Base-by-base conservation (phyloP, 2,329 filamentous ascomycete species). In the Zymoseptoria ardabiliae region DNA sequence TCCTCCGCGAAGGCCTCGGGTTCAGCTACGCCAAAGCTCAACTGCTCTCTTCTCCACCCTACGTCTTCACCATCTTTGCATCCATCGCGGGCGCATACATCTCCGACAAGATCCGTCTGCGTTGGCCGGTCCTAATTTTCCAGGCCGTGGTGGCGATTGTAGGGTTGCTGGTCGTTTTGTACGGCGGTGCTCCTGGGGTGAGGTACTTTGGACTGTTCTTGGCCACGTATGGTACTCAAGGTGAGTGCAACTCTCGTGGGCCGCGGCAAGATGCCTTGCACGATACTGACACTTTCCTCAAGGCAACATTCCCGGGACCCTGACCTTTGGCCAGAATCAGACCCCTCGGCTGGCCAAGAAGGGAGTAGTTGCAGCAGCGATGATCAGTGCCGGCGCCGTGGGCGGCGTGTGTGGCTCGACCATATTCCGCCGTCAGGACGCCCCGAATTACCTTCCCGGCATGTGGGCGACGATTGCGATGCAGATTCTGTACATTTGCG, bases 141-240 rank as follows among this genome's bases (percentile, higher is more conserved):
- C 90, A 91, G 76, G 82, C 84, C 74, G 23, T 87, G 1, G 75
- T 90, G 25, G 59, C 61, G 10, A 58, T 91, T 53, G 80, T 90
- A 58, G 89, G 89, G 2, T 76, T 92, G 4, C 82, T 86, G 22
- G 84, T 92, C 70, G 86, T 91, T 77, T 88, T 88, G 48, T 92
- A 86, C 77, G 79, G 82, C 50, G 69, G 74, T 22, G 80, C 74
- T 63, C 67, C 83, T 2, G 78, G 71, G 1, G 82, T 85, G 9
- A 82, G 87, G 54, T 91, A 90, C 74, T 85, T 90, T 62, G 89
- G 88, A 57, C 81, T 90, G 58, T 92, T 91, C 76, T 76, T 92
- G 50, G 81, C 85, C 21, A 87, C 87, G 0, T 88, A 88, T 0
- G 90, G 88, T 8, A 85, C 86, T 63, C 90, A 91, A 25, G 51